These are phyloP conservation scores for Xylariaceae sp. DNA, from an alignment of 2,329 filamentous ascomycete genomes.

Conservation along the genomic window DNA sequence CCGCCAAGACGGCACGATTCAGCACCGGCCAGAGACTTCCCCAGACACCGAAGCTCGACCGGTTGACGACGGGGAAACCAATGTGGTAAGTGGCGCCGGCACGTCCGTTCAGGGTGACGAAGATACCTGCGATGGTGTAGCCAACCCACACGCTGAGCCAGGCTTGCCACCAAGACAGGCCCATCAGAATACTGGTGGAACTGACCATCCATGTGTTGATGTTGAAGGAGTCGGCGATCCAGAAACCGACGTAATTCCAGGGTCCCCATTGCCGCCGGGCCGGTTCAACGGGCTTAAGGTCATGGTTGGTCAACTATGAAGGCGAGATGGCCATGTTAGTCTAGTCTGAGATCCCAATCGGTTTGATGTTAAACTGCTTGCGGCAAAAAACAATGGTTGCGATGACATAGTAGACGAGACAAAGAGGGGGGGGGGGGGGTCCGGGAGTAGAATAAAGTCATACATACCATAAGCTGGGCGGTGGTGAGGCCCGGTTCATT, in stretches of 20 bases:
- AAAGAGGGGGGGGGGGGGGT: neutral
- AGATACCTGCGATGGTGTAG: conserved; percentile 69
- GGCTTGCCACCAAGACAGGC: conserved; percentile 86
- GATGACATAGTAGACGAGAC: conserved; percentile 7
- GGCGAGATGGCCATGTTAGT: conserved; percentile 10
- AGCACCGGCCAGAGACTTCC: conserved; percentile 84
- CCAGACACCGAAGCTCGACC: conserved; percentile 83
- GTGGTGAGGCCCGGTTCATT: conserved; percentile 70
- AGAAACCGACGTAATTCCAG: conserved; percentile 86
- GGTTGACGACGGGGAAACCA: conserved; percentile 74
- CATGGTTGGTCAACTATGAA: conserved; percentile 67
- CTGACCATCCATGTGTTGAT: conserved; percentile 96
- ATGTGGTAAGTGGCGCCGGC: conserved; percentile 87
- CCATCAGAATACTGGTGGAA: conserved; percentile 70
- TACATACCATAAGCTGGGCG: conserved; percentile 67
- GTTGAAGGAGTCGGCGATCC: conserved; percentile 80
- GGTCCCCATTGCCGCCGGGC: conserved; percentile 75
- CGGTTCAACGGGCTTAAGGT: conserved; percentile 75
- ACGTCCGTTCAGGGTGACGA: conserved; percentile 72
- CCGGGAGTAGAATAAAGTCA: neutral
- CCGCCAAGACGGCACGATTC: conserved; percentile 80
- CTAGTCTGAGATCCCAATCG: conserved; percentile 8
- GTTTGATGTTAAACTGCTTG: neutral
- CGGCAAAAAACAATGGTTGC: neutral
- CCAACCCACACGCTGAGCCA: conserved; percentile 86